Evolutionary conservation across 768 basidiomycete species (phyloP).

Genomic region (Crassisporium funariophilum): DNA sequence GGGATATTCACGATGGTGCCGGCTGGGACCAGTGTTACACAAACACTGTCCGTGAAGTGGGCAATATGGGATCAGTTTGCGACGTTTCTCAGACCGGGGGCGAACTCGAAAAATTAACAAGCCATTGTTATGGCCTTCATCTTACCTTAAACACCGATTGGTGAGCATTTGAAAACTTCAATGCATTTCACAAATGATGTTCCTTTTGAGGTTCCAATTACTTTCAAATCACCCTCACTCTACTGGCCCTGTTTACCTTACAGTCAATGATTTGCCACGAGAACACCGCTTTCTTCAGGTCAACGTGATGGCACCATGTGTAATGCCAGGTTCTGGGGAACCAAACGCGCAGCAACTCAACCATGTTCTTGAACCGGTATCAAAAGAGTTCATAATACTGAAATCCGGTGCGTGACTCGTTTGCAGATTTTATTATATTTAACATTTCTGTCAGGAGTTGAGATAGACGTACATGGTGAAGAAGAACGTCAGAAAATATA

Average conservation of each 20-base stretch:
- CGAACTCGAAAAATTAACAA: constrained; percentile 3
- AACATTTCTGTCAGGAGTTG: constrained; percentile 24
- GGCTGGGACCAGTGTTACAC: constrained; percentile 17
- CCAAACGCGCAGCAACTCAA: constrained; percentile 27
- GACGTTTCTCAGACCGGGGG: constrained; percentile 5
- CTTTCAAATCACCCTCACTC: constrained; percentile 26
- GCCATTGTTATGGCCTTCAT: constrained; percentile 23
- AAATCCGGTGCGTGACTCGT: too few species aligned
- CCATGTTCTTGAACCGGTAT: constrained; percentile 19
- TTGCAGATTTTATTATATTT: too few species aligned
- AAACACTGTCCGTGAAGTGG: constrained; percentile 13
- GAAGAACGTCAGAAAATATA: constrained; percentile 17
- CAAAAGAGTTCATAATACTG: constrained; percentile 19
- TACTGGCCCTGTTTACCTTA: constrained; percentile 23
- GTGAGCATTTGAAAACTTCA: constrained; percentile 14
- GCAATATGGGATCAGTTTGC: constrained; percentile 13
- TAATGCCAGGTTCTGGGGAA: constrained; percentile 28
- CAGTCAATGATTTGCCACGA: constrained; percentile 23
- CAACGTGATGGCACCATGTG: constrained; percentile 22
- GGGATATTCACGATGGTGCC: constrained; percentile 22
- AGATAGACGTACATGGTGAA: constrained; percentile 24
- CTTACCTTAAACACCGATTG: constrained; percentile 27
- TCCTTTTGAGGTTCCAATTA: constrained; percentile 23
- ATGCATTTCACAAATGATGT: background rate
- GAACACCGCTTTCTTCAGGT: constrained; percentile 18